Conservation (phyloP, 2,329 filamentous ascomycete species). For the Cordyceps farinosa region DNA sequence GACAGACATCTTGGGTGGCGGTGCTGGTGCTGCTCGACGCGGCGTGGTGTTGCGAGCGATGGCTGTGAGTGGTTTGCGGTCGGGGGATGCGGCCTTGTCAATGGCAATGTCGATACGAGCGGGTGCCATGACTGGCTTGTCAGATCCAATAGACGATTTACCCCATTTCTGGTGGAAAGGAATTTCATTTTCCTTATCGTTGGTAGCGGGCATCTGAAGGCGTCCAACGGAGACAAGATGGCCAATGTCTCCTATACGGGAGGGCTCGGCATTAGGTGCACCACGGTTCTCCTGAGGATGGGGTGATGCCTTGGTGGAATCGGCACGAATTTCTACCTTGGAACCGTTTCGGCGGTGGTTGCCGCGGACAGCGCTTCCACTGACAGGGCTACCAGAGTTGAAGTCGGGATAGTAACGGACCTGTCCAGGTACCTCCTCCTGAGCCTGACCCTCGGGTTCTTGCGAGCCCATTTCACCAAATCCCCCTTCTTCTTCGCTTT, state of each 20-base stretch:
- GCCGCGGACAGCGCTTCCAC: conserved; percentile 43
- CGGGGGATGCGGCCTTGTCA: conserved; percentile 45
- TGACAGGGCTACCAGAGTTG: conserved; percentile 58
- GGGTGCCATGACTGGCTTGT: conserved; percentile 55
- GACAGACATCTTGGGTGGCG: conserved; percentile 94
- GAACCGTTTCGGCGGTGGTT: conserved; percentile 40
- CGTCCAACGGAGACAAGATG: conserved; percentile 31
- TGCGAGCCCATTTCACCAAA: conserved; percentile 14
- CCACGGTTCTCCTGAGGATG: conserved; percentile 7
- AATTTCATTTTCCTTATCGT: conserved; percentile 83
- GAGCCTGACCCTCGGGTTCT: conserved; percentile 37
- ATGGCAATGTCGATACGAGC: conserved; percentile 42
- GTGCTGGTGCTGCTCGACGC: conserved; percentile 70
- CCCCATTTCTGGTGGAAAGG: conserved; percentile 64
- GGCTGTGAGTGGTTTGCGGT: conserved; percentile 52
- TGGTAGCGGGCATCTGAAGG: conserved; percentile 55
- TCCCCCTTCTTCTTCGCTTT: conserved; percentile 61
- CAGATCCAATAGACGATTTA: conserved; percentile 52
- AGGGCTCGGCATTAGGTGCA: conserved; percentile 18
- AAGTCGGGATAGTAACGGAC: conserved; percentile 33
- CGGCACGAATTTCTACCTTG: conserved; percentile 34
- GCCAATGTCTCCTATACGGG: conserved; percentile 17
- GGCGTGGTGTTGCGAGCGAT: conserved; percentile 64
- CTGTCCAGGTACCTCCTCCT: conserved; percentile 36
- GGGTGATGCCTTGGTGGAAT: conserved; percentile 32